Evolutionary conservation across 352 stramenopile genomes (phyloP), one percentile per base, ranked within the genome.

Genomic region (Lagenidium sp.): DNA sequence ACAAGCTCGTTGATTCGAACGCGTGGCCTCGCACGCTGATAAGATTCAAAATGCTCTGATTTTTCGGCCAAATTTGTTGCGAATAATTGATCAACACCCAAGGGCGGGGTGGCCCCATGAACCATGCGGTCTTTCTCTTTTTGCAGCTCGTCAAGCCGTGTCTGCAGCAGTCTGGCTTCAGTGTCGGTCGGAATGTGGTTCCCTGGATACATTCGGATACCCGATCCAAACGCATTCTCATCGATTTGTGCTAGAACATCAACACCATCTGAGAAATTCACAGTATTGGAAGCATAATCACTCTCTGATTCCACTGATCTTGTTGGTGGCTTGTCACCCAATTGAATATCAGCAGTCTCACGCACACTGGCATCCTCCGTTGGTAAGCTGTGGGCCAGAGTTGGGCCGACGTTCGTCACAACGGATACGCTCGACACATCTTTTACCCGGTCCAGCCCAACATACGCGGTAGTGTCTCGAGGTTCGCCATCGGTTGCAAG

Each of bases 1-100:
- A 94, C 65, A 4, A 94, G 60, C 48, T 90, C 79, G 31, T 86
- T 90, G 46, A 90, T 89, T 15, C 75, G 70, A 42, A 88, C 46
- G 16, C 68, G 72, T 1, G 65, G 62, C 29, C 42, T 45, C 8
- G 21, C 4, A 10, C 41, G 35, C n/a, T n/a, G n/a, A n/a, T n/a
- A n/a, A n/a, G n/a, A n/a, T n/a, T n/a, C n/a, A n/a, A n/a, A n/a
- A n/a, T n/a, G n/a, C n/a, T n/a, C n/a, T n/a, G n/a, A n/a, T n/a
- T n/a, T n/a, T n/a, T n/a, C n/a, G n/a, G n/a, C n/a, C n/a, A n/a
- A n/a, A n/a, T n/a, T n/a, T n/a, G n/a, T n/a, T n/a, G n/a, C n/a
- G n/a, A n/a, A n/a, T n/a, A n/a, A n/a, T n/a, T n/a, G n/a, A n/a
- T n/a, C n/a, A n/a, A n/a, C n/a, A n/a, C n/a, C n/a, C n/a, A n/a